Base-by-base conservation (phyloP, 257 asterid species). In the Thymus quinquecostatus region DNA sequence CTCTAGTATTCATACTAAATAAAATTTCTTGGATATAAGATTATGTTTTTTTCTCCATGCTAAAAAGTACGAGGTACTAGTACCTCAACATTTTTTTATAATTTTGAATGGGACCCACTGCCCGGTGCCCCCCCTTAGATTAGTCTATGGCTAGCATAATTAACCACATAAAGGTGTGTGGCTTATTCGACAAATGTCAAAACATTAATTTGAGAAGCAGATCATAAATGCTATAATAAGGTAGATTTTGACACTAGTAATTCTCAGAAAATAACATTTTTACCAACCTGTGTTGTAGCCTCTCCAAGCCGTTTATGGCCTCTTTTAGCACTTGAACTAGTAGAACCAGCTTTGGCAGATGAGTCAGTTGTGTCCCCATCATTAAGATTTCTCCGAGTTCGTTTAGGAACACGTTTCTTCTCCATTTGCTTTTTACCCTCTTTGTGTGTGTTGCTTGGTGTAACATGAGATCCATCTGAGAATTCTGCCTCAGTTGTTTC, bases 261-360 rank as follows among this genome's bases (percentile, higher is more conserved):
- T 44, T 61, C 53, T 50, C 9, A 28, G 6, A 28, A 13, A 64
- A 56, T 50, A 53, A 48, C 21, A 14, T 21, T 21, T 34, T 66
- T 14, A 49, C 76, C 73, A 84, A 94, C 99, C 99, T 95, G 85
- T 49, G 78, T 85, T 63, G 67, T 68, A 58, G 83, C 84, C 74
- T 87, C 98, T 38, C 88, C 95, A 64, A 91, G 84, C 80, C 88
- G 79, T 82, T 71, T 87, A 66, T 51, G 12, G 1, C 74, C 44
- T 51, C 44, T 82, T 70, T 60, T 70, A 56, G 79, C 59, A 45
- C 75, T 80, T 36, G 75, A 71, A 60, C 83, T 79, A 74, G 79
- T 77, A 41, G 93, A 84, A 75, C 80, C 87, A 79, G 34, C 86
- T 54, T 78, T 69, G 13, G 77, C 67, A 63, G 71, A 41, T 27